Percentiles rank a stretch among this genome's conserved stretches.
Evolutionary conservation across 1,139 yeast genomes (phyloP).

Genomic region (Saccharomyces hybrid): DNA sequence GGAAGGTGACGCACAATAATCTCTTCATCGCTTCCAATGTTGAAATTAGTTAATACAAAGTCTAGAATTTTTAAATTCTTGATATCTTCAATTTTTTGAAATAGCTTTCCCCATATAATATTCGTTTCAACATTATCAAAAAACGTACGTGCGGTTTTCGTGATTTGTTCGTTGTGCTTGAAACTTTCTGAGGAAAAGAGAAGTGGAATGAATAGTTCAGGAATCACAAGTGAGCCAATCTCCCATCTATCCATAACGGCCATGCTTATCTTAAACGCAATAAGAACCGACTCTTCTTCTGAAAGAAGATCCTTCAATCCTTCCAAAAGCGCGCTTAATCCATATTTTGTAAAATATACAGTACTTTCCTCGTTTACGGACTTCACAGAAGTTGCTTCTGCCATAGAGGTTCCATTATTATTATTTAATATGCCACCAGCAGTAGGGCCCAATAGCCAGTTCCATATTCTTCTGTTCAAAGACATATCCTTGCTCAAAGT

Average conservation of each 20-base stretch:
- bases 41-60: constrained; percentile 57
- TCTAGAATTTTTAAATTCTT: constrained; percentile 40
- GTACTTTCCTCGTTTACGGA: constrained; percentile 9
- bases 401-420: constrained; percentile 3
- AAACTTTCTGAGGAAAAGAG: constrained; percentile 37
- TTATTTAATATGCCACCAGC: constrained; percentile 5
- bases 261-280: constrained; percentile 54
- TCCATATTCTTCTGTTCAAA: constrained; percentile 85
- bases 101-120: constrained; percentile 64
- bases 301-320: constrained; percentile 49
- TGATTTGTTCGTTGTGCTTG: constrained; percentile 36
- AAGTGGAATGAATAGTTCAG: constrained; percentile 60
- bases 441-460: constrained; percentile 76
- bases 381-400: constrained; percentile 1
- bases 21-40: constrained; percentile 71
- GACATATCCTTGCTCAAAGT: constrained; percentile 87
- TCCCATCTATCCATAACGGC: constrained; percentile 92
- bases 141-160: constrained; percentile 55
- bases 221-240: constrained; percentile 66
- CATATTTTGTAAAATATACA: constrained; percentile 55
- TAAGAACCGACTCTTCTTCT: constrained; percentile 28
- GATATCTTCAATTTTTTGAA: constrained; percentile 33
- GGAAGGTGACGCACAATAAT: constrained; percentile 73
- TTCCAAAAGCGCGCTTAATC: constrained; percentile 40
- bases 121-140: constrained; percentile 81